Percentiles rank a stretch among this genome's conserved stretches.
Evolutionary conservation across 2,329 filamentous ascomycete species (phyloP).

Genomic region (Apiospora phragmitis): DNA sequence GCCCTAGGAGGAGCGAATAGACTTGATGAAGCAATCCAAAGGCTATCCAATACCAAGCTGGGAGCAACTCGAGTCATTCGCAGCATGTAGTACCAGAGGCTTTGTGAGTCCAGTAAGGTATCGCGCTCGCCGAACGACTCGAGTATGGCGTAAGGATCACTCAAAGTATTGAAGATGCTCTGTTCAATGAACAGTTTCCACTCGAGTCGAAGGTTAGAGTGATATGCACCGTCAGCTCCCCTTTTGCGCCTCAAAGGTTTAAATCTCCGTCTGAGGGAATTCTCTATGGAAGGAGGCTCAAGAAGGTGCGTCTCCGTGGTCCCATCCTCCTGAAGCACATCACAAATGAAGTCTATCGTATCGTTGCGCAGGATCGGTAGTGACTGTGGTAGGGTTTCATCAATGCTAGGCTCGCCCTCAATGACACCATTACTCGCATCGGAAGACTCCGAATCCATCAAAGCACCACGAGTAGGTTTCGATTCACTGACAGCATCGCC

Average conservation of each 20-base stretch:
- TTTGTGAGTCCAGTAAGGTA: conserved; percentile 59
- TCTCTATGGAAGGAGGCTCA: conserved; percentile 38
- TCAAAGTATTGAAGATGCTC: conserved; percentile 63
- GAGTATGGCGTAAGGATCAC: conserved; percentile 54
- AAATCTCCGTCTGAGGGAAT: conserved; percentile 29
- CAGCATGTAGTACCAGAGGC: conserved; percentile 63
- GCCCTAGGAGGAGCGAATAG: conserved; percentile 57
- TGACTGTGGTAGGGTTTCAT: conserved; percentile 55
- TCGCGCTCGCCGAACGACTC: conserved; percentile 57
- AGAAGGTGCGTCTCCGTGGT: conserved; percentile 52
- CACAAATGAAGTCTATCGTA: conserved; percentile 60
- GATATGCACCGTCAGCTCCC: conserved; percentile 24
- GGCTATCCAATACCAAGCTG: conserved; percentile 60
- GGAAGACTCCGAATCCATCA: conserved; percentile 12
- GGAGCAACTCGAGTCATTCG: conserved; percentile 58
- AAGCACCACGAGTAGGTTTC: not conserved
- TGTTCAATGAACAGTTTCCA: conserved; percentile 66
- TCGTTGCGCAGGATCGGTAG: conserved; percentile 54
- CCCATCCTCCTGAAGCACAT: conserved; percentile 57
- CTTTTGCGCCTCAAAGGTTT: conserved; percentile 28
- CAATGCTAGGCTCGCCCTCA: conserved; percentile 23
- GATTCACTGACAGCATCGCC: not conserved
- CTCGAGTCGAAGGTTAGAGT: conserved; percentile 39
- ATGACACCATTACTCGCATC: conserved; percentile 18
- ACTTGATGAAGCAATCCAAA: conserved; percentile 62